Evolutionary conservation across 2,329 filamentous ascomycete genomes (phyloP).

Genomic region (Trichocomaceae sp.): DNA sequence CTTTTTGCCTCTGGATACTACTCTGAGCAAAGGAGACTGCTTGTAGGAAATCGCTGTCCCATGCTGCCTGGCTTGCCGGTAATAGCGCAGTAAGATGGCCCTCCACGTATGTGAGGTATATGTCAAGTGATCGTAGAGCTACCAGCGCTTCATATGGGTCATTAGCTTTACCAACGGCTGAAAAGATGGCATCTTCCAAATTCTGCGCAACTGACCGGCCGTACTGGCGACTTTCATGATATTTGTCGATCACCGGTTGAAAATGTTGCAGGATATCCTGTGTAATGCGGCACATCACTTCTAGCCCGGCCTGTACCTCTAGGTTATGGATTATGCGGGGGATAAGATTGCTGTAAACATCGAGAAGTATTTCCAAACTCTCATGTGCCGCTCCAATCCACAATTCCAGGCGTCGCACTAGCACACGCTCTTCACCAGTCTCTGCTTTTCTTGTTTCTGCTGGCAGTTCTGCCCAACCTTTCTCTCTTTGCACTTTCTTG

Average conservation of each 20-base stretch:
- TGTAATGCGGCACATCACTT: conserved; percentile 23
- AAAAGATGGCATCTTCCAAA: conserved; percentile 25
- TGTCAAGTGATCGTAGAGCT: conserved; percentile 22
- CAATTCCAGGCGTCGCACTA: conserved; percentile 23
- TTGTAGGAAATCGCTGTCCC: conserved; percentile 30
- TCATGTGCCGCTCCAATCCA: conserved; percentile 32
- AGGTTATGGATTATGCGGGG: conserved; percentile 16
- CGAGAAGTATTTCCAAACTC: conserved; percentile 11
- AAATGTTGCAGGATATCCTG: conserved; percentile 18
- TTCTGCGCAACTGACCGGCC: conserved; percentile 17
- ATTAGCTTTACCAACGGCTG: conserved; percentile 17
- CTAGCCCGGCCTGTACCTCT: conserved; percentile 27
- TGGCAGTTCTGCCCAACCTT: neutral
- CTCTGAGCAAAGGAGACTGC: conserved; percentile 19
- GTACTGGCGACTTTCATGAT: conserved; percentile 21
- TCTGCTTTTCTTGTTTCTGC: conserved; percentile 1
- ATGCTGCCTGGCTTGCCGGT: conserved; percentile 28
- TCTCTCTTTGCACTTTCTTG: conserved; percentile 12
- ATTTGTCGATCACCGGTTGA: conserved; percentile 20
- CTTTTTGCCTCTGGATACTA: conserved; percentile 23
- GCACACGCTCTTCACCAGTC: conserved; percentile 11
- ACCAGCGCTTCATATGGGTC: conserved; percentile 18
- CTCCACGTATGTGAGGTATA: conserved; percentile 29
- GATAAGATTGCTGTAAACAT: conserved; percentile 5
- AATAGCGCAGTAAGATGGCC: conserved; percentile 23